A percentile compares a stretch with the other conserved stretches of the same genome.
Conservation (phyloP, 2,329 filamentous ascomycete genomes). For the Fusarium sororula region DNA sequence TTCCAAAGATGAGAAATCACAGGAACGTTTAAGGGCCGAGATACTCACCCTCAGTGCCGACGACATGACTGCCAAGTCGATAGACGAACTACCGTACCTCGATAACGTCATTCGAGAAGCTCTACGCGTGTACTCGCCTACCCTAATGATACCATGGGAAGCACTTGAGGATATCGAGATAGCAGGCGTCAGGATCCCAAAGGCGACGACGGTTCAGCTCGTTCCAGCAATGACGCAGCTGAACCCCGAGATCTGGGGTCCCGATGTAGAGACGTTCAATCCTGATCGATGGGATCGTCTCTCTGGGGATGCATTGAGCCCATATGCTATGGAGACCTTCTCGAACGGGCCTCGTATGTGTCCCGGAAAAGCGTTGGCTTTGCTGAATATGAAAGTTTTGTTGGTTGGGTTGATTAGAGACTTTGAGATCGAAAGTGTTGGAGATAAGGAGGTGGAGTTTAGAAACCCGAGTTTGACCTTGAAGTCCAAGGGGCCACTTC, state of each 20-base stretch:
- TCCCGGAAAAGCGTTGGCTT: slow-evolving; percentile 14
- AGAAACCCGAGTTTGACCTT: slow-evolving; percentile 14
- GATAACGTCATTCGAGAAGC: slow-evolving; percentile 22
- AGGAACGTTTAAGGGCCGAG: background rate
- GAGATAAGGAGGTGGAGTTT: background rate
- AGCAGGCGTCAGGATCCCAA: background rate
- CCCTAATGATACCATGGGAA: slow-evolving; percentile 17
- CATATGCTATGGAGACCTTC: slow-evolving; percentile 10
- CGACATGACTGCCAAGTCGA: background rate
- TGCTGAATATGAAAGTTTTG: slow-evolving; percentile 21
- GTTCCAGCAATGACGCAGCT: slow-evolving; percentile 16
- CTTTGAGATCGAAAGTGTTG: background rate
- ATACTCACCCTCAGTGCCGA: background rate
- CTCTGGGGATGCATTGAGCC: background rate
- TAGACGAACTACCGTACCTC: slow-evolving; percentile 6
- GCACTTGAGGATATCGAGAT: background rate
- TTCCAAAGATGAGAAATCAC: background rate
- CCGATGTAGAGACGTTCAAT: background rate
- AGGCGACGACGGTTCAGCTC: slow-evolving; percentile 14
- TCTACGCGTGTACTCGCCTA: slow-evolving; percentile 17
- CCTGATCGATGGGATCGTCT: slow-evolving; percentile 16
- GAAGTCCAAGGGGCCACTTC: background rate
- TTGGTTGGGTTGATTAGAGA: background rate
- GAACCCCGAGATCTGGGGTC: slow-evolving; percentile 20
- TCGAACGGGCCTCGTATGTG: slow-evolving; percentile 21